Conservation (phyloP, 2,329 filamentous ascomycete genomes). For the Penicillium sp. region DNA sequence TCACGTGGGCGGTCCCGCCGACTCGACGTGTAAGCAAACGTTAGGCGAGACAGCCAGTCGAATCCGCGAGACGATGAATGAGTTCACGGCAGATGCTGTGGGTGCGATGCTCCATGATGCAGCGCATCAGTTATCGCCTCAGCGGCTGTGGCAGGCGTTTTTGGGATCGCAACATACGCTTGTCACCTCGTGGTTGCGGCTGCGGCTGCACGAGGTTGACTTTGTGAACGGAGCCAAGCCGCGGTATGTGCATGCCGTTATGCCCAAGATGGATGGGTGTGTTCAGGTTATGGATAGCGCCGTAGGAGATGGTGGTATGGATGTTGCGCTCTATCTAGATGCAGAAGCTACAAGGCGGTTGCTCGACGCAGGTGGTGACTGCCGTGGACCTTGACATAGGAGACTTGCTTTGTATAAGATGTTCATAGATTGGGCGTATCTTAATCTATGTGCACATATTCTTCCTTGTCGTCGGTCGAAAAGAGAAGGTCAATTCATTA, state of each 20-base stretch:
- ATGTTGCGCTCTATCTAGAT: conserved; percentile 18
- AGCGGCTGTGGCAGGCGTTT: conserved; percentile 50
- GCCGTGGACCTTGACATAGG: background rate
- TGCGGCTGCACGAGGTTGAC: conserved; percentile 36
- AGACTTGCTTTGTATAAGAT: background rate
- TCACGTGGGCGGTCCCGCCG: conserved; percentile 29
- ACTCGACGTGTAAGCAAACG: background rate
- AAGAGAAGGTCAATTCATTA: too few relatives aligned
- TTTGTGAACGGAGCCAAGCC: conserved; percentile 33
- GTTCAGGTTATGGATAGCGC: conserved; percentile 42
- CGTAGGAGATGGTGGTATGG: conserved; percentile 13
- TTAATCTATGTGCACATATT: too few relatives aligned
- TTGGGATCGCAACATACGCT: conserved; percentile 43
- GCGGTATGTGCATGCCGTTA: conserved; percentile 43
- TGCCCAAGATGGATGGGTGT: conserved; percentile 45
- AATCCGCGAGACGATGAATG: conserved; percentile 37
- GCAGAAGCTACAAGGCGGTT: conserved; percentile 1
- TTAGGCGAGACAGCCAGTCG: conserved; percentile 11
- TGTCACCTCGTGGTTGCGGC: conserved; percentile 44
- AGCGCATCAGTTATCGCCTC: conserved; percentile 45
- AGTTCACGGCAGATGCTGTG: conserved; percentile 40
- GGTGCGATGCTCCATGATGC: conserved; percentile 44
- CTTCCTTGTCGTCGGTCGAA: too few relatives aligned
- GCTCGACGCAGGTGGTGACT: background rate
- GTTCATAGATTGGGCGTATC: too few relatives aligned